Conservation (phyloP, 2,329 filamentous ascomycete species). For the Xylaria sp. region DNA sequence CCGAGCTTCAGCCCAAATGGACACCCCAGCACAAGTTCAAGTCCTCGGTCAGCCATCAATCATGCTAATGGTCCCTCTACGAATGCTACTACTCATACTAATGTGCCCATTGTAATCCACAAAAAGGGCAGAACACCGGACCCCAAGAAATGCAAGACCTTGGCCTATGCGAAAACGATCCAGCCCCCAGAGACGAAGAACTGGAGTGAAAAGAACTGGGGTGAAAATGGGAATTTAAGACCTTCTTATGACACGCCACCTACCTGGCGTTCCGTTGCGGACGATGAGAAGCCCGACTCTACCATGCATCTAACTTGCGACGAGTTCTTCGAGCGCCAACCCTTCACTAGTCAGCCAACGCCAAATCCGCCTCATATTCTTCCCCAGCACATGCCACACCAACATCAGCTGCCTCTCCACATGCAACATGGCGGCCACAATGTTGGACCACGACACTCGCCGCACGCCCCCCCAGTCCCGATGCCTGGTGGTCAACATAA, state of each 20-base stretch:
- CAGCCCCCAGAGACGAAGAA: conserved; percentile 66
- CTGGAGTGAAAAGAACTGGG: conserved; percentile 80
- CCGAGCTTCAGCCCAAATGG: conserved; percentile 81
- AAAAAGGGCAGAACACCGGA: conserved; percentile 80
- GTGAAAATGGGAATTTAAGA: conserved; percentile 83
- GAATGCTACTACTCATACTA: conserved; percentile 45
- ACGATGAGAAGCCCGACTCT: conserved; percentile 76
- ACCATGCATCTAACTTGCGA: conserved; percentile 76
- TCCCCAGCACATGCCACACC: conserved; percentile 76
- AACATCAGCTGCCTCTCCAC: conserved; percentile 85
- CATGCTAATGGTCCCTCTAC: conserved; percentile 53
- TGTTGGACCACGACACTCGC: conserved; percentile 74
- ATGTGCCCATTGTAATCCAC: conserved; percentile 64
- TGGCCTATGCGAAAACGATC: conserved; percentile 65
- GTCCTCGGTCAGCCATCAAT: conserved; percentile 73
- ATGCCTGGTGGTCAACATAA: conserved; percentile 79
- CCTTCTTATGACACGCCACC: conserved; percentile 86
- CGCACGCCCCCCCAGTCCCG: conserved; percentile 81
- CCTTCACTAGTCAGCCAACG: conserved; percentile 71
- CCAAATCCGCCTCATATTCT: conserved; percentile 76
- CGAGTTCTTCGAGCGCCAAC: conserved; percentile 79
- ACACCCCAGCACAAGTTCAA: conserved; percentile 74
- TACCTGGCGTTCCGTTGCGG: conserved; percentile 80
- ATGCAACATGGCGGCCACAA: conserved; percentile 79
- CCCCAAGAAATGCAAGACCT: conserved; percentile 72